These are phyloP conservation scores for Apiospora phragmitis DNA, from an alignment of 2,329 filamentous ascomycete species.

Conservation along the genomic window DNA sequence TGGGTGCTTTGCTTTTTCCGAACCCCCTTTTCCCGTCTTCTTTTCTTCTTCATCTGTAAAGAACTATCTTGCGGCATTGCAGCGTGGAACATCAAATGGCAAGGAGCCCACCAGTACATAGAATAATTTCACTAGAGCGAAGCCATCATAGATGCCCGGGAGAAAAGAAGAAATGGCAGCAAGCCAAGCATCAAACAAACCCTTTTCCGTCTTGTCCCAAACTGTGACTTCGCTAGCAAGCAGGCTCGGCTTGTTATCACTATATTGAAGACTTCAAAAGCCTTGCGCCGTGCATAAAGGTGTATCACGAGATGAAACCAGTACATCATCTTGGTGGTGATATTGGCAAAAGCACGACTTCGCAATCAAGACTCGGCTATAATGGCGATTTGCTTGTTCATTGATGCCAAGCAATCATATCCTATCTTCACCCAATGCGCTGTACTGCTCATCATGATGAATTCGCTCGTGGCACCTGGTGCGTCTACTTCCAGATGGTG, in stretches of 20 bases:
- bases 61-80: background rate
- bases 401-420: background rate
- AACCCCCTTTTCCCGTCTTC: background rate
- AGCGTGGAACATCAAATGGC: background rate
- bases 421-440: background rate
- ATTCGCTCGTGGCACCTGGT: background rate
- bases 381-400: background rate
- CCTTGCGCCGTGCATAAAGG: background rate
- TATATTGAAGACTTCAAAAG: background rate
- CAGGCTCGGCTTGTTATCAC: background rate
- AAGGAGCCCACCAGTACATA: conserved; percentile 1
- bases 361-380: background rate
- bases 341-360: background rate
- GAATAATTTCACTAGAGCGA: conserved; percentile 7
- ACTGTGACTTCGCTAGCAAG: background rate
- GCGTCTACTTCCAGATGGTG: background rate
- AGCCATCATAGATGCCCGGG: background rate
- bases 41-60: conserved; percentile 6
- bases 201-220: background rate
- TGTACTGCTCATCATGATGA: background rate
- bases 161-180: background rate
- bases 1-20: background rate
- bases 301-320: background rate
- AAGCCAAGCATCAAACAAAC: background rate
- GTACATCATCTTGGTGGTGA: background rate